These are phyloP conservation scores for Diplodia sapinea DNA, from an alignment of 2,329 filamentous ascomycete genomes.

Conservation along the genomic window DNA sequence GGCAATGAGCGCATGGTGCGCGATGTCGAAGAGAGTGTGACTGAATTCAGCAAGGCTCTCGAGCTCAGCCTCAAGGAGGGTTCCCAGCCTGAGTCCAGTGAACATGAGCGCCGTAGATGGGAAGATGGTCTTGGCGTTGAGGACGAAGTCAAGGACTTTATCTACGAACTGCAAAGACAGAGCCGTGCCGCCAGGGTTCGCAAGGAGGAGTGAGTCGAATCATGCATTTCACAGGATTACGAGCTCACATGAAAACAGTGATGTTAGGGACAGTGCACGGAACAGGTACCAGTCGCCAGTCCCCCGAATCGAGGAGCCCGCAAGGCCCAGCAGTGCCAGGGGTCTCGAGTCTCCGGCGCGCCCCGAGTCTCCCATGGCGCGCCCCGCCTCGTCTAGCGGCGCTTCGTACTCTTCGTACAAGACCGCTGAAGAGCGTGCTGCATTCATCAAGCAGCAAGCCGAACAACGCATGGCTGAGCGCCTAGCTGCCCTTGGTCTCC, in stretches of 20 bases:
- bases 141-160: slow-evolving; percentile 96
- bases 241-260: neutral
- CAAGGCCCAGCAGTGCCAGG: slow-evolving; percentile 38
- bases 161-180: slow-evolving; percentile 90
- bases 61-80: slow-evolving; percentile 88
- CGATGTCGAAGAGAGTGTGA: slow-evolving; percentile 95
- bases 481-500: slow-evolving; percentile 90
- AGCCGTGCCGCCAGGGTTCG: slow-evolving; percentile 76
- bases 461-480: slow-evolving; percentile 97
- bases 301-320: slow-evolving; percentile 48
- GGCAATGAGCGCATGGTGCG: slow-evolving; percentile 95
- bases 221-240: neutral
- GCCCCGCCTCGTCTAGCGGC: slow-evolving; percentile 61
- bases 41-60: slow-evolving; percentile 81
- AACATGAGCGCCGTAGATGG: slow-evolving; percentile 93
- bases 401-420: slow-evolving; percentile 82
- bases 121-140: slow-evolving; percentile 95
- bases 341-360: slow-evolving; percentile 58
- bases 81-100: slow-evolving; percentile 73
- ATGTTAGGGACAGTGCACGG: slow-evolving; percentile 38
- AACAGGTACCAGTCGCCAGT: slow-evolving; percentile 45
- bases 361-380: slow-evolving; percentile 58
- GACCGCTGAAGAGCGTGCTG: slow-evolving; percentile 90
- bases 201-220: slow-evolving; percentile 57
- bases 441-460: slow-evolving; percentile 96